Percentiles rank a stretch among this genome's conserved stretches.
Evolutionary conservation across 352 stramenopile genomes (phyloP).

Genomic region (Globisporangium middletonii): DNA sequence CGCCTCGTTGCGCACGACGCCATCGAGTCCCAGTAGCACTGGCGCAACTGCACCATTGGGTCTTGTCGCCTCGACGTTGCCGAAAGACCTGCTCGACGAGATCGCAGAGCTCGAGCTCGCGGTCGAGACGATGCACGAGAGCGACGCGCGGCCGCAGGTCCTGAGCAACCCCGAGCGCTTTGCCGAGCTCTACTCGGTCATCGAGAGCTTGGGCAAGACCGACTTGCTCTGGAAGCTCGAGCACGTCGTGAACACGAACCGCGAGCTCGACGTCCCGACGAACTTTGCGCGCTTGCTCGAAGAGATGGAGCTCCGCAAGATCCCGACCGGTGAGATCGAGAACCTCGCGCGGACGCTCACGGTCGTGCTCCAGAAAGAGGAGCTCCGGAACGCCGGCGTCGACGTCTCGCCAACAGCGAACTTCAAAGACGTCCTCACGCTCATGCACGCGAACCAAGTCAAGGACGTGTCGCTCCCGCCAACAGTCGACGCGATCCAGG

Average conservation of each 20-base stretch:
- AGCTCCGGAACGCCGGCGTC: conserved; percentile 30
- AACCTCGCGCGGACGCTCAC: conserved; percentile 50
- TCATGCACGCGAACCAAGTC: conserved; percentile 55
- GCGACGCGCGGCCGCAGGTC: conserved; percentile 15
- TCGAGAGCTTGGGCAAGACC: conserved; percentile 60
- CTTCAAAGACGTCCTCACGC: conserved; percentile 33
- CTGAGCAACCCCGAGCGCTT: conserved; percentile 62
- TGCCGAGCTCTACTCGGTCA: conserved; percentile 50
- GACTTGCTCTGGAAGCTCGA: conserved; percentile 75
- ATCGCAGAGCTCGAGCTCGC: conserved; percentile 46
- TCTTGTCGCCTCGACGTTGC: conserved; percentile 13
- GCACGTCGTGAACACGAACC: conserved; percentile 52
- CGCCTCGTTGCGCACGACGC: background rate
- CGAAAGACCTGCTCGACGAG: conserved; percentile 47
- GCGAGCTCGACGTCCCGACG: conserved; percentile 45
- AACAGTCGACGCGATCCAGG: conserved; percentile 36
- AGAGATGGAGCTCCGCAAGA: conserved; percentile 51
- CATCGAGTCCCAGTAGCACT: background rate
- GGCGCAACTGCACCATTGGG: background rate
- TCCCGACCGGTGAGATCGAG: conserved; percentile 47
- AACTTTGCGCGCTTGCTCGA: conserved; percentile 33
- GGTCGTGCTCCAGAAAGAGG: conserved; percentile 58
- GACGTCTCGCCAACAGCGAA: conserved; percentile 41
- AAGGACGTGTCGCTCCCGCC: conserved; percentile 42
- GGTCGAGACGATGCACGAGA: conserved; percentile 30